Percentiles rank a stretch among this genome's conserved stretches.
Conservation (phyloP, 495 filamentous ascomycete species). For the Podospora conica region DNA sequence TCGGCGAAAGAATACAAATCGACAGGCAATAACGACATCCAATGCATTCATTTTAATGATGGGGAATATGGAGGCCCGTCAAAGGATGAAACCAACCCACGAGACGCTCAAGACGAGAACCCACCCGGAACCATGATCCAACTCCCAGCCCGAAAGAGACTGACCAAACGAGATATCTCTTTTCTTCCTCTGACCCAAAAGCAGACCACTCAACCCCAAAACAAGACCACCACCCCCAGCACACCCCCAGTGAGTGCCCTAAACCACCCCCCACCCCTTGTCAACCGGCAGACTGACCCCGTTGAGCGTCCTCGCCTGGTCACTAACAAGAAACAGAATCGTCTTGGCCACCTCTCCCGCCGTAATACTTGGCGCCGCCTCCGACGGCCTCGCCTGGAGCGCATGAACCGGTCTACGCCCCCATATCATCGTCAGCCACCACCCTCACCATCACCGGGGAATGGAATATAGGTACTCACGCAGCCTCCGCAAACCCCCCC, state of each 20-base stretch:
- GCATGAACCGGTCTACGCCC: slow-evolving; percentile 31
- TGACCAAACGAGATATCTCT: neutral
- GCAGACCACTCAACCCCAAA: too few relatives aligned
- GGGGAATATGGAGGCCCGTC: too few relatives aligned
- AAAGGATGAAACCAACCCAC: neutral
- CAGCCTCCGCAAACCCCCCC: slow-evolving; percentile 22
- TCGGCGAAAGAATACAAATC: neutral
- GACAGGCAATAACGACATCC: neutral
- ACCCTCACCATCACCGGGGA: neutral
- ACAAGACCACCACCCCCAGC: too few relatives aligned
- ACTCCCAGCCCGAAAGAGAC: neutral
- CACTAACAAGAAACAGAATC: slow-evolving; percentile 34
- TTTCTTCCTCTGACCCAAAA: too few relatives aligned
- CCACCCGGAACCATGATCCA: neutral
- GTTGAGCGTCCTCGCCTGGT: slow-evolving; percentile 31
- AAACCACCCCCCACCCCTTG: slow-evolving; percentile 26
- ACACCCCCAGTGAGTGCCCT: too few relatives aligned
- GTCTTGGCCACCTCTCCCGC: slow-evolving; percentile 31
- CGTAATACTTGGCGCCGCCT: slow-evolving; percentile 22
- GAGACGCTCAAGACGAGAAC: neutral
- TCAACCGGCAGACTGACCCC: slow-evolving; percentile 34
- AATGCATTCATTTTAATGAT: neutral
- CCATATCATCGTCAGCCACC: neutral
- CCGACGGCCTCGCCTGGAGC: slow-evolving; percentile 18
- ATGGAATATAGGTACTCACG: slow-evolving; percentile 16